Conservation (phyloP, 2,329 filamentous ascomycete species). For the Trichoderma sp. region DNA sequence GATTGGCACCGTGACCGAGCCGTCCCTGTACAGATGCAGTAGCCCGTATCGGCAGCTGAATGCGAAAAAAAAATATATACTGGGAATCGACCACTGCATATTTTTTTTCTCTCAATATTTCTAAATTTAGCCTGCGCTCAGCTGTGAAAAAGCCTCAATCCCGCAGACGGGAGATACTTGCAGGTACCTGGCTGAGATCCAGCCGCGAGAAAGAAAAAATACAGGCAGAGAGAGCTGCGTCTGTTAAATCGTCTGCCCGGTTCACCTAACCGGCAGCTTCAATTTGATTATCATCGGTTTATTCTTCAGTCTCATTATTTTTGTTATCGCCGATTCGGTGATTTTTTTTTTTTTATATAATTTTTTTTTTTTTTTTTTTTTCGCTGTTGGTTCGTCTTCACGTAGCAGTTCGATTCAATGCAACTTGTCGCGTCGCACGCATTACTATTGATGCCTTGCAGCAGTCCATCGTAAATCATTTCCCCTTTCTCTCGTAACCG, state of each 20-base stretch:
- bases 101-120: neutral
- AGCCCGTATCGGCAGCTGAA: neutral
- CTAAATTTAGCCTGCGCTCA: slow-evolving; percentile 5
- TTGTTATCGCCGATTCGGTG: neutral
- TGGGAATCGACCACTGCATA: neutral
- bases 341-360: neutral
- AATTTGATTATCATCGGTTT: neutral
- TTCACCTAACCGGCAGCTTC: neutral
- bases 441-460: neutral
- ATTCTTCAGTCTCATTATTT: neutral
- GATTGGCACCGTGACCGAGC: neutral
- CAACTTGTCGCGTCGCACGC: neutral
- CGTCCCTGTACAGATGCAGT: neutral
- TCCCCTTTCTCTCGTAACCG: neutral
- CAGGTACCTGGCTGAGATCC: neutral
- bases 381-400: neutral
- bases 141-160: neutral
- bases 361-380: neutral
- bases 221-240: neutral
- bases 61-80: neutral
- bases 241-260: neutral
- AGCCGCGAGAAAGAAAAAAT: neutral
- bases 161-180: neutral
- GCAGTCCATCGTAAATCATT: slow-evolving; percentile 4
- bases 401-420: neutral